Evolutionary conservation across 306 rosid species (phyloP), one percentile per base, ranked within the genome.

Genomic region (Adenanthera pavonina): DNA sequence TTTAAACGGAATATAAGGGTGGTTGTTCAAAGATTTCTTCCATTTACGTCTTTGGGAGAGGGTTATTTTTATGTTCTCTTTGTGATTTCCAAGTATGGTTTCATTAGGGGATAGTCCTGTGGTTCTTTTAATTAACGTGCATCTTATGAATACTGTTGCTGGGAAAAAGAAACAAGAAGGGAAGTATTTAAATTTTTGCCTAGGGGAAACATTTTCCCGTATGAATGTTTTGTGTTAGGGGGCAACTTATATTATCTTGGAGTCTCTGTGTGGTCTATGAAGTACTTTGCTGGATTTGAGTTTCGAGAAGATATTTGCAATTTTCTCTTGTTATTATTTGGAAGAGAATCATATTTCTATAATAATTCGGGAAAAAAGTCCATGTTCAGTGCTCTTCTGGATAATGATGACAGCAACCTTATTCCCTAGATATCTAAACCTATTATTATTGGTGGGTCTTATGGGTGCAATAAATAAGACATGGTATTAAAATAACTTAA

Each of bases 111-210:
- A 25, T 25, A 25, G 30, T 25, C 30, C 30, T 43, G 57, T 41
- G 75, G 46, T 72, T 83, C 79, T 83, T 61, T 19, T 34, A 10
- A 60, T 56, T 11, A 11, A 41, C 25, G 48, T 46, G 16, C 51
- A 16, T 4, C 33, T 61, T 34, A 51, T 7, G 48, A 44, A 59
- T 43, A n/a, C n/a, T n/a, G n/a, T n/a, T n/a, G n/a, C n/a, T n/a
- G n/a, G n/a, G n/a, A n/a, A n/a, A n/a, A n/a, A n/a, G n/a, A n/a
- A n/a, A n/a, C n/a, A n/a, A n/a, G 59, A 40, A 44, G 46, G 8
- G 2, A 8, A 81, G 43, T 67, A n/a, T 15, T 43, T 5, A 8
- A 56, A 35, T 43, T 67, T 43, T 54, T 54, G 72, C 25, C 17
- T 2, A 59, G 13, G 40, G 54, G 72, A 68, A 49, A 36, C 51